A percentile compares a stretch with the other conserved stretches of the same genome.
Evolutionary conservation across 768 basidiomycete species (phyloP).

Genomic region (Hortiboletus campestris): DNA sequence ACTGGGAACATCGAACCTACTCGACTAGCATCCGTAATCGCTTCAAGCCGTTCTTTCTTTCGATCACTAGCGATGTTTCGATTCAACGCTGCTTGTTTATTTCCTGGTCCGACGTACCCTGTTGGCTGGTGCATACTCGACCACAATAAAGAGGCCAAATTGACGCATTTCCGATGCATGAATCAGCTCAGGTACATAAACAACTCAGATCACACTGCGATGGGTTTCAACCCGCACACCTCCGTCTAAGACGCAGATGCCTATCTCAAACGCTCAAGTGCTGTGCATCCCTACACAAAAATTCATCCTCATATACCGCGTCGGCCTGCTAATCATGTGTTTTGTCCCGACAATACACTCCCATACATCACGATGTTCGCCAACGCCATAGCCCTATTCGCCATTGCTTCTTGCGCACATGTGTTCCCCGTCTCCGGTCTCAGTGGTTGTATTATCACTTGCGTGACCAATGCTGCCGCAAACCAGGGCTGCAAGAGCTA

Average conservation of each 20-base stretch:
- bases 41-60: too few relatives aligned
- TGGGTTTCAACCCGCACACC: background rate
- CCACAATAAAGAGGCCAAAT: background rate
- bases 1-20: background rate
- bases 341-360: background rate
- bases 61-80: background rate
- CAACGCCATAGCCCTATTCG: slow-evolving; percentile 12
- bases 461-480: background rate
- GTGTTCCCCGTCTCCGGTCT: slow-evolving; percentile 3
- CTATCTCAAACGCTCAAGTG: background rate
- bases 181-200: background rate
- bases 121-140: background rate
- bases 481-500: slow-evolving; percentile 1
- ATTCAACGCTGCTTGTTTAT: background rate
- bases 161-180: background rate
- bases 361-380: slow-evolving; percentile 8
- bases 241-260: background rate
- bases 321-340: background rate
- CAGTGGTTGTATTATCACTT: slow-evolving; percentile 9
- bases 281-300: background rate
- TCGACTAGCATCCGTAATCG: background rate
- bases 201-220: background rate
- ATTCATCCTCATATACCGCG: slow-evolving; percentile 1
- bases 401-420: slow-evolving; percentile 9
- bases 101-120: background rate